Base-by-base conservation (phyloP, 345 rosid species). In the Sisymbrium altissimum region DNA sequence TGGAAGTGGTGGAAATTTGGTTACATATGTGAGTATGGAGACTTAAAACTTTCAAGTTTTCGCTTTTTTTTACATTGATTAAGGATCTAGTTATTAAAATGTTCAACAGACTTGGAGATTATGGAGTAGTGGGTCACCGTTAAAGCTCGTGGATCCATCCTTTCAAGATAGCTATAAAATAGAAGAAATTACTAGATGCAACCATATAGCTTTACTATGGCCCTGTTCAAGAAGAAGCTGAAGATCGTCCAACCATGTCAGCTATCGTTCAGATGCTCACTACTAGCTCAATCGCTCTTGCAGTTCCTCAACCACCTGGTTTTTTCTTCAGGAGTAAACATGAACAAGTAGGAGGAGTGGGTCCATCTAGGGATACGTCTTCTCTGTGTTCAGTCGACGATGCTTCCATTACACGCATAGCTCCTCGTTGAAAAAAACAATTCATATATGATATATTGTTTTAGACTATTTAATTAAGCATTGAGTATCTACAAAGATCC, bases 191-290 rank as follows among this genome's bases (percentile, higher is more conserved):
- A 40, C 45, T 0, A 40, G 45, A 40, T 40, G 45, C 45, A 40
- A 12, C n/a, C 45, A 40, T 14, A 40, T 40, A 1, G 15, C 45
- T 4, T 40, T 40, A 14, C 45, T 40, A 4, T 40, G 50, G n/a
- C n/a, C n/a, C n/a, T 45, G 79, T 82, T 45, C 84, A 83, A 44
- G 87, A 82, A 60, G 83, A 86, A n/a, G 79, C 74, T 36, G 60
- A 70, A 27, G 66, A 49, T 4, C 78, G 79, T 30, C 90, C 87
- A 6, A 66, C 81, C 45, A 79, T 83, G 83, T 64, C 79, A 59
- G 27, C 55, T 1, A 33, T 80, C 10, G 64, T 75, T 29, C 76
- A 78, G 8, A 75, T 77, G 81, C 86, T 84, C 13, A 77, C 71
- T 27, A 77, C 74, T 53, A 66, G 38, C 33, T 83, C 85, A 3